Evolutionary conservation across 2,329 filamentous ascomycete species (phyloP), one percentile per base, ranked within the genome.

Genomic region (Thelonectria discophora): DNA sequence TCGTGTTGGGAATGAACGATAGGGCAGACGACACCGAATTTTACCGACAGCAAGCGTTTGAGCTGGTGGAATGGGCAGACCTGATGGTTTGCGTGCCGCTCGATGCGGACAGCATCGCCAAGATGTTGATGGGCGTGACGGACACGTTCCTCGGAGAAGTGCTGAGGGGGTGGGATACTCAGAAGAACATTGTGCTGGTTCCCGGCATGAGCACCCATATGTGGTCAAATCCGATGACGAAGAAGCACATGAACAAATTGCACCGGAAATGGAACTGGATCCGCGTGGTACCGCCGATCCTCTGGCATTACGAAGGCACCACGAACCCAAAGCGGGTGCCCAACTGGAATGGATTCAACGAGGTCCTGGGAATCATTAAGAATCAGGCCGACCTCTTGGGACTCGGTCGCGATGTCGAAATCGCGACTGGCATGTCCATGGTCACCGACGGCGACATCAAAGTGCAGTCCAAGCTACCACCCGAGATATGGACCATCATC

Each of bases 151-250:
- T 96, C 8, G 83, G 96, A 54, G 90, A 94, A 69, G 86, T 97
- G 1, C 76, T 97, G 50, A 86, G 94, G 54, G 91, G 91, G 58
- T 97, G 94, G 94, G 89, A 96, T 70, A 88, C 90, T 0, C 90
- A 89, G 7, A 97, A 97, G 78, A 91, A 90, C 69, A 90, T 97
- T 30, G 79, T 97, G 50, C 80, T 97, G 59, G 89, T 97, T 7
- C 93, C 94, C 0, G 92, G 92, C 66, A 96, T 97, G 93, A 94
- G 91, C 34, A 88, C 87, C 1, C 85, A 91, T 62, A 93, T 94
- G 88, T 97, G 93, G 93, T 88, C 94, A 73, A 93, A 95, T 71
- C 92, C 93, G 2, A 89, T 94, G 79, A 97, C 92, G 15, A 92
- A 91, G 79, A 90, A 93, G 71, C 93, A 97, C 73, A 84, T 97